phyloP scores from a whole-genome alignment of 768 basidiomycete genomes.

The Amanita rubescens region DNA sequence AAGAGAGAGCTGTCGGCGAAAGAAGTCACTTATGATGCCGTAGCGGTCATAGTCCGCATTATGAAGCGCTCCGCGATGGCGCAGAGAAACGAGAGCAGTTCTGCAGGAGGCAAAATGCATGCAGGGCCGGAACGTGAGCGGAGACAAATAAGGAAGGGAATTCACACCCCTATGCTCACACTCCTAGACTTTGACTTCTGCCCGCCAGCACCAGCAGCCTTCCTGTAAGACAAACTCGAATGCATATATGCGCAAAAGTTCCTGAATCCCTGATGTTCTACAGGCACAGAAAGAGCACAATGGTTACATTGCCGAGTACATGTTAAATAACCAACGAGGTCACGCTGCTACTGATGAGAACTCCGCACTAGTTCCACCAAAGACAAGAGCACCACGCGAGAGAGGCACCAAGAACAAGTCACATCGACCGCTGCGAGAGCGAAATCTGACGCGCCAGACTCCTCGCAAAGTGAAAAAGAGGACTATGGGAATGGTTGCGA shows the following conservation, averaged over 20 bases:
- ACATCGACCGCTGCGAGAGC: background rate
- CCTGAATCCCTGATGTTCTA: background rate
- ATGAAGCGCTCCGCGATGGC: background rate
- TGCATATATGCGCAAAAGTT: background rate
- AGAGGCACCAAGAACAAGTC: background rate
- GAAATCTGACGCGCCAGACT: background rate
- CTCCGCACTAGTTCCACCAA: background rate
- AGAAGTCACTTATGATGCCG: constrained; percentile 49
- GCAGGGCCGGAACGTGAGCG: background rate
- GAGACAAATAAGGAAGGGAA: background rate
- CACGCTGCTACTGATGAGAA: constrained; percentile 1
- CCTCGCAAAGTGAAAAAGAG: background rate
- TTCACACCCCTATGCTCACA: constrained; percentile 1
- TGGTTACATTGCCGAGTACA: constrained; percentile 5
- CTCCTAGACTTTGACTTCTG: background rate
- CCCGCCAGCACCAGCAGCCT: background rate
- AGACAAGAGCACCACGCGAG: constrained; percentile 4
- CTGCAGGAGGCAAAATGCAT: constrained; percentile 4
- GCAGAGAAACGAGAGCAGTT: background rate
- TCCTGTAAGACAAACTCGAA: constrained; percentile 1
- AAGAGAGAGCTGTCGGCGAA: too few relatives aligned
- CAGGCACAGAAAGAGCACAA: background rate
- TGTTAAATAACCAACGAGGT: background rate
- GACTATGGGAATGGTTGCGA: background rate
- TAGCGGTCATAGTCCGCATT: constrained; percentile 46